Base-by-base conservation (phyloP, 2,329 filamentous ascomycete genomes). In the Cladophialophora psammophila region DNA sequence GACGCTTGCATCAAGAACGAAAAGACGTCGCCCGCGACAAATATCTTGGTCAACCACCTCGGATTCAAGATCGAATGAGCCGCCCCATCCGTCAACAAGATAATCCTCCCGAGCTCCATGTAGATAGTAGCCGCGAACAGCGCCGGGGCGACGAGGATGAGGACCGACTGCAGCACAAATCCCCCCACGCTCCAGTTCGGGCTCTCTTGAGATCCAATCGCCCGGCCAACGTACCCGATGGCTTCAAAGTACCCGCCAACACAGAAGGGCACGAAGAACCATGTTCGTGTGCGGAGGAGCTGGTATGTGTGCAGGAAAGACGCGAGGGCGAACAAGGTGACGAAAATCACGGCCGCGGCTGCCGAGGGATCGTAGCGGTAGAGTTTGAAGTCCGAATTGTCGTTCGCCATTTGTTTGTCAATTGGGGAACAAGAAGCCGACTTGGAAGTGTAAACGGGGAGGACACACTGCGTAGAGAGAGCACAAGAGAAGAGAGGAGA, bases 41-140 rank as follows among this genome's bases (percentile, higher is more conserved):
- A 83, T 0, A 79, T 63, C 3, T 76, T 73, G 4, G 79, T 80
- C 2, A 83, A 66, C 2, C 74, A 72, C 2, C 74, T 69, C 2
- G 80, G 78, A 0, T 77, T 76, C 59, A 83, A 76, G 3, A 68
- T 65, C 3, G 78, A 75, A 15, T 82, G 73, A 5, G 2, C 73
- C 72, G 12, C 74, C 75, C 0, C 77, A 74, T 3, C 66, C n/a
- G 57, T 60, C 15, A 63, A 8, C 69, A 81, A 71, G n/a, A 82
- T 78, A 78, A 83, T 81, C 1, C 81, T 78, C 2, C 77, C 81
- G 13, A 84, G 74, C 8, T 79, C 75, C 79, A 84, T 82, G 73
- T 83, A 83, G n/a, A 78, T 78, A 63, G 79, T 83, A 2, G 81
- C 81, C 63, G 83, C 83, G 12, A 84, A 78, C 78, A 81, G 76